A percentile compares a stretch with the other conserved stretches of the same genome.
Conservation (phyloP, 768 basidiomycete genomes). For the Chlorophyllum brunneum region DNA sequence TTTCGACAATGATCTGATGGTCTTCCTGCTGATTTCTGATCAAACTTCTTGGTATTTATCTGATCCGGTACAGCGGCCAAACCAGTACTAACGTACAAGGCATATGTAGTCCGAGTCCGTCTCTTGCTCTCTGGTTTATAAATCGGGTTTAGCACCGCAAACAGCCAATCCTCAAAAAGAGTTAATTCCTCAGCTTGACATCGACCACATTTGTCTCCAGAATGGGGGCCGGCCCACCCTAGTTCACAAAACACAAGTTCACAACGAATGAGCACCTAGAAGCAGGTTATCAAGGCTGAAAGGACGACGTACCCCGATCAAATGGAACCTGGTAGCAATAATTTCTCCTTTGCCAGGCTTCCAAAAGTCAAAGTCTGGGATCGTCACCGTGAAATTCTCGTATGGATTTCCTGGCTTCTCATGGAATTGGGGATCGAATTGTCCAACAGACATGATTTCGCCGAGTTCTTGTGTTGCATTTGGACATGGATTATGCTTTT, state of each 20-base stretch:
- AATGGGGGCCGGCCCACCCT: no score
- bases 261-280: no score
- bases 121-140: no score
- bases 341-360: neutral
- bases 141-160: no score
- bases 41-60: no score
- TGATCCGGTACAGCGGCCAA: no score
- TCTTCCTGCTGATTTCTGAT: no score
- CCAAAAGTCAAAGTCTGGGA: neutral
- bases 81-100: no score
- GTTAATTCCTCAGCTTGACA: neutral
- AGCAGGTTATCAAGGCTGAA: no score
- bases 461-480: conserved; percentile 25
- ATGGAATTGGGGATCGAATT: conserved; percentile 30
- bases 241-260: no score
- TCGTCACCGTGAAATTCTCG: conserved; percentile 35
- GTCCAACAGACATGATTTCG: conserved; percentile 37
- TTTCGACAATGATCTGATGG: no score
- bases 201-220: conserved; percentile 7
- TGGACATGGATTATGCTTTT: conserved; percentile 17
- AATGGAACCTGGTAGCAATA: conserved; percentile 18
- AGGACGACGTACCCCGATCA: conserved; percentile 29
- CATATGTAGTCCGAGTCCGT: no score
- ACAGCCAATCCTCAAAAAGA: neutral
- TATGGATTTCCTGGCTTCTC: conserved; percentile 31